Percentiles rank a stretch among this genome's conserved stretches.
These are phyloP conservation scores for Musa schizocarpa DNA, from an alignment of 176 grass and related monocot genomes.

Conservation along the genomic window DNA sequence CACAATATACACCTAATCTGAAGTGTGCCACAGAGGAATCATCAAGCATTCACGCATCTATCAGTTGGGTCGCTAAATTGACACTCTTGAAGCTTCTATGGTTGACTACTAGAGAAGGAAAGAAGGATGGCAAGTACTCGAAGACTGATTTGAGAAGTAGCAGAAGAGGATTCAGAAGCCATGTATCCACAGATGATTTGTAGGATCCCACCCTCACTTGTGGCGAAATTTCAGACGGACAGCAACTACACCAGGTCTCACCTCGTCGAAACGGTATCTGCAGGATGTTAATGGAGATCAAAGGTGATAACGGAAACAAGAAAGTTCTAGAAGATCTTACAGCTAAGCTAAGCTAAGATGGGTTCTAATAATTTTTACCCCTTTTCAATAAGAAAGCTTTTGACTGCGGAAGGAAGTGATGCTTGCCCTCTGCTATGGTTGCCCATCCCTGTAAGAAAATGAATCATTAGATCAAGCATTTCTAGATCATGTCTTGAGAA, in stretches of 20 bases:
- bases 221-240: constrained; percentile 65
- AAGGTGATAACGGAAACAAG: neutral
- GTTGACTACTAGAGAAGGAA: no score
- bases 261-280: constrained; percentile 72
- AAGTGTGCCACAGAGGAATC: no score
- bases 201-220: constrained; percentile 11
- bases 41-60: no score
- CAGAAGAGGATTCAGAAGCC: no score
- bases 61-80: no score
- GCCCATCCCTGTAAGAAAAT: constrained; percentile 56
- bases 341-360: no score
- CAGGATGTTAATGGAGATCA: neutral
- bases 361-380: constrained; percentile 24
- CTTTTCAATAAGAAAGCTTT: constrained; percentile 69
- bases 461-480: neutral
- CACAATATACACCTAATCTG: no score
- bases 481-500: neutral
- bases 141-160: no score
- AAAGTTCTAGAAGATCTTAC: no score
- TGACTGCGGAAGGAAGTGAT: constrained; percentile 57
- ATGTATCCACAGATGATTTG: no score
- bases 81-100: no score
- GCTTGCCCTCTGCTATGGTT: constrained; percentile 87
- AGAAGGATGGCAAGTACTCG: no score
- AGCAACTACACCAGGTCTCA: constrained; percentile 53